Conservation (phyloP, 179 eudicot genomes). For the Spergularia azorica region DNA sequence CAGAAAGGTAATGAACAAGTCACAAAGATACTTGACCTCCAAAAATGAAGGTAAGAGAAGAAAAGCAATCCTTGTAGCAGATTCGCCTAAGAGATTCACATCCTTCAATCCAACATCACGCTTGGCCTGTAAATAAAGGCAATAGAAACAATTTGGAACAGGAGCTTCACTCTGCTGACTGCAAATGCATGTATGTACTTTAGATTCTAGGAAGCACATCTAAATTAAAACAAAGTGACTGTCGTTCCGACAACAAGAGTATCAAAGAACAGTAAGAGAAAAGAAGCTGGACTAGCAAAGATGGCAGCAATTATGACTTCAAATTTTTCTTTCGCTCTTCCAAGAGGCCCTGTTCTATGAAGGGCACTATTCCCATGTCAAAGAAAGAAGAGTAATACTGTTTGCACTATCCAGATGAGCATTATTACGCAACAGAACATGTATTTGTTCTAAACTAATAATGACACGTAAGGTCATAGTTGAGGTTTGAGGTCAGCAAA, state of each 20-base stretch:
- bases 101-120: conserved; percentile 26
- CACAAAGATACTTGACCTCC: conserved; percentile 42
- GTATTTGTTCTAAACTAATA: background rate
- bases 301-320: background rate
- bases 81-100: conserved; percentile 44
- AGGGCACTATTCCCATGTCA: background rate
- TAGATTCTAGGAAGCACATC: conserved; percentile 8
- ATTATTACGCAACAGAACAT: background rate
- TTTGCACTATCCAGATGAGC: conserved; percentile 5
- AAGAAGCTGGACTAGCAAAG: background rate
- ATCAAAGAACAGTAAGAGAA: background rate
- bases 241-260: background rate
- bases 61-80: conserved; percentile 68
- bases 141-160: conserved; percentile 8
- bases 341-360: too few species aligned
- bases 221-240: background rate
- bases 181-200: background rate
- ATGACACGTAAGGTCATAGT: conserved; percentile 6
- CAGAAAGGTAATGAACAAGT: conserved; percentile 13
- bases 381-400: background rate
- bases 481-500: background rate
- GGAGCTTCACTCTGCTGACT: background rate
- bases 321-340: background rate
- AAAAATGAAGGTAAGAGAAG: conserved; percentile 48
- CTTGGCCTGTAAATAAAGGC: conserved; percentile 42